phyloP scores from a whole-genome alignment of 805 yeast species.

The Candida easanensis region DNA sequence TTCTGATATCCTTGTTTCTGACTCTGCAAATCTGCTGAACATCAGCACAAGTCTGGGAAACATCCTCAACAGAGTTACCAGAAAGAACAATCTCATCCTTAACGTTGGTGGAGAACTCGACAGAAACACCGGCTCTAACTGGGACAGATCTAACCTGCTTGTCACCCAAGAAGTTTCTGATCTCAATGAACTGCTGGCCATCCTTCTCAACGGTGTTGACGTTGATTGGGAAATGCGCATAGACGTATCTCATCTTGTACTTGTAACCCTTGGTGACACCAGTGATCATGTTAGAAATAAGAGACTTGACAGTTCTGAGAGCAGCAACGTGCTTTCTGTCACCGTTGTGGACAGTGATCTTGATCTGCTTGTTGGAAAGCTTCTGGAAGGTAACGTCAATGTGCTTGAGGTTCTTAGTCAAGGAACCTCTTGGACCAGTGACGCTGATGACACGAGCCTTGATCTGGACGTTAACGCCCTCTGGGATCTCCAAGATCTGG shows the following conservation, averaged over 20 bases:
- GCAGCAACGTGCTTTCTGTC: constrained; percentile 99
- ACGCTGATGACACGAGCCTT: constrained; percentile 89
- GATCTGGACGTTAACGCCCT: constrained; percentile 88
- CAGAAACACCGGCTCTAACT: constrained; percentile 85
- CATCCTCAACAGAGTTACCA: constrained; percentile 97
- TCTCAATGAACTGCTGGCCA: constrained; percentile 75
- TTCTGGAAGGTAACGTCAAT: constrained; percentile 91
- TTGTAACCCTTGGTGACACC: constrained; percentile 99
- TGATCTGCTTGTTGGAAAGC: constrained; percentile 67
- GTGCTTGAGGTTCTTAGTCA: constrained; percentile 89
- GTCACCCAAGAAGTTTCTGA: constrained; percentile 99
- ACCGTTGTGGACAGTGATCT: constrained; percentile 95
- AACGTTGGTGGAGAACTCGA: constrained; percentile 75
- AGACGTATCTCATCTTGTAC: constrained; percentile 99
- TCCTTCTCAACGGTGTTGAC: constrained; percentile 86
- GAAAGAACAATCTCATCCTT: constrained; percentile 92
- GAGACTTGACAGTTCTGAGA: constrained; percentile 96
- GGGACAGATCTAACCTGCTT: constrained; percentile 90
- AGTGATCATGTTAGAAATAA: constrained; percentile 88
- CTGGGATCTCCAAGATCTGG: constrained; percentile 82
- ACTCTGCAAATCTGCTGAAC: constrained; percentile 97
- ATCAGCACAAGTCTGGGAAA: constrained; percentile 98
- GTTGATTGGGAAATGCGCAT: constrained; percentile 99
- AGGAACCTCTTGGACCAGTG: constrained; percentile 96
- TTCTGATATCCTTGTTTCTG: constrained; percentile 99